Base-by-base conservation (phyloP, 805 yeast genomes). In the Schwanniomyces sp. region DNA sequence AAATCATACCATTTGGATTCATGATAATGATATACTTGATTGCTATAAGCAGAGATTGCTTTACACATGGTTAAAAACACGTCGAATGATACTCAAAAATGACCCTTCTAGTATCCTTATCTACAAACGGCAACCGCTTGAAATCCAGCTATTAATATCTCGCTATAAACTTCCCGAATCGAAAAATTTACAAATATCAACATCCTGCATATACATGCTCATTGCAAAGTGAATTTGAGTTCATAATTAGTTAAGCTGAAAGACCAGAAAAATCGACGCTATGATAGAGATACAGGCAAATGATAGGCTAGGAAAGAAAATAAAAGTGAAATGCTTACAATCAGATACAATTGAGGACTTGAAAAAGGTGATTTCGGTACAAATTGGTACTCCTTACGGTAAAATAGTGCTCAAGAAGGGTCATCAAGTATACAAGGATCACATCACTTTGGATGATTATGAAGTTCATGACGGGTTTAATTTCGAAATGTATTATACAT, bases 401-500 rank as follows among this genome's bases (percentile, higher is more conserved):
- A 82, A 82, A 53, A 55, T 85, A 47, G 81, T 87, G 0, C 73
- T 92, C 52, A 91, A 90, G 64, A 91, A 89, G 61, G 97, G 97
- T 1, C 85, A 90, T 58, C 85, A 82, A 54, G 80, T 88, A 0
- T 83, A 81, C 64, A 94, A 94, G 62, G 94, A 92, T 59, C 97
- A 91, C 62, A 92, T 92, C 46, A 78, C 91, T 0, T 72, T 92
- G 40, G 96, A 86, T n/a, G 99, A 92, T 65, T 92, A 94, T 62
- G 99, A 92, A 64, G 83, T 92, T 16, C 96, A 91, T 60, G 85
- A 91, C 63, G 96, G 96, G 8, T 85, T 87, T 51, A 89, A 85
- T 64, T 67, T 92, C 54, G 99, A 92, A 67, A 69, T 92, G 63
- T 94, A 89, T 58, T 87, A 87, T 61, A 71, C 83, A 24, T 86